Evolutionary conservation across 1,139 yeast species (phyloP).

Genomic region (Protomyces inundatus): DNA sequence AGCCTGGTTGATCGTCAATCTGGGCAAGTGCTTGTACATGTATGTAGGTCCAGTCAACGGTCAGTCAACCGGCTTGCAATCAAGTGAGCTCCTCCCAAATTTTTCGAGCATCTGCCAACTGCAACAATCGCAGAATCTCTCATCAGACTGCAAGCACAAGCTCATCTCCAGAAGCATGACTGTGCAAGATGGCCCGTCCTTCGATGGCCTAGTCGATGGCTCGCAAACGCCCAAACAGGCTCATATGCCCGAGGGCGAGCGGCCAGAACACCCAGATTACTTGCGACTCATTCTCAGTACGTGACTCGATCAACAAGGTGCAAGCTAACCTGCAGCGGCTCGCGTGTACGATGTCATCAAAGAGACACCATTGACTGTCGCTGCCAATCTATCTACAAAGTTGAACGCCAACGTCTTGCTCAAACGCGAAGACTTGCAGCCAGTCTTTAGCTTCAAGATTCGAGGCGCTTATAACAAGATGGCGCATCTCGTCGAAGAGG

Average conservation of each 20-base stretch:
- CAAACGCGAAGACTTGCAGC: constrained; percentile 87
- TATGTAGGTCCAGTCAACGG: too few relatives aligned
- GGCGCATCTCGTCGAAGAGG: constrained; percentile 67
- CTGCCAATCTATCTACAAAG: constrained; percentile 67
- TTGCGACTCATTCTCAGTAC: constrained; percentile 8
- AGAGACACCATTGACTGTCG: constrained; percentile 79
- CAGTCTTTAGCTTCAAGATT: constrained; percentile 91
- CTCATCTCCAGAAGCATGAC: background rate
- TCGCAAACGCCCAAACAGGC: background rate
- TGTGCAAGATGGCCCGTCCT: background rate
- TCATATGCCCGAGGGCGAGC: background rate
- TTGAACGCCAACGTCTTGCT: constrained; percentile 66
- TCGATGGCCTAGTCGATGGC: background rate
- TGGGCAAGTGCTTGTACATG: too few relatives aligned
- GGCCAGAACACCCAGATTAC: constrained; percentile 19
- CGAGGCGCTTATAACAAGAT: constrained; percentile 98
- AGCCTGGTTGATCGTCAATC: too few relatives aligned
- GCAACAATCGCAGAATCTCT: background rate
- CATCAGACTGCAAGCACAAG: background rate
- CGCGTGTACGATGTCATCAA: constrained; percentile 90
- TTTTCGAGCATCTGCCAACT: background rate
- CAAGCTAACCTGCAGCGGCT: constrained; percentile 61
- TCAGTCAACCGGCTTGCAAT: too few relatives aligned
- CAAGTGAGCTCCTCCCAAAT: background rate
- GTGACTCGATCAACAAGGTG: background rate